A percentile compares a stretch with the other conserved stretches of the same genome.
These are phyloP conservation scores for Collybia sordida DNA, from an alignment of 768 basidiomycete species.

Conservation along the genomic window DNA sequence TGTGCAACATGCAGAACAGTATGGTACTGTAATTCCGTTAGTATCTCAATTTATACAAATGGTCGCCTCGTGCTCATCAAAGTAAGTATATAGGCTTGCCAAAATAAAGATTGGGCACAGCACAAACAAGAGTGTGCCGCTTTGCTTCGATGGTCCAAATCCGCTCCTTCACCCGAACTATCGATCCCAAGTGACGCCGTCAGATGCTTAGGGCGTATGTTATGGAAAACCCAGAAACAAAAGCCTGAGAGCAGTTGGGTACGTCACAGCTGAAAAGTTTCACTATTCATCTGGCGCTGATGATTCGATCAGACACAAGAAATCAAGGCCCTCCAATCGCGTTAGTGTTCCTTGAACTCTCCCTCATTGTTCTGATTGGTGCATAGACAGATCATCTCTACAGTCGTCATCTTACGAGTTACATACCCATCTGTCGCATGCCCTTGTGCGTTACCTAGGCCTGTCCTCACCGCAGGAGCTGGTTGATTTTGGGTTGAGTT, in stretches of 20 bases:
- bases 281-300: slow-evolving; percentile 1
- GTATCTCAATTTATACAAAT: slow-evolving; percentile 18
- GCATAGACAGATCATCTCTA: slow-evolving; percentile 56
- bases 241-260: slow-evolving; percentile 62
- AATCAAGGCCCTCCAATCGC: slow-evolving; percentile 72
- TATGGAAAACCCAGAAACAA: slow-evolving; percentile 62
- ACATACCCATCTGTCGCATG: slow-evolving; percentile 71
- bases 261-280: slow-evolving; percentile 14
- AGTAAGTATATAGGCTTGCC: slow-evolving; percentile 50
- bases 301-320: slow-evolving; percentile 48
- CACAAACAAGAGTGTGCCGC: slow-evolving; percentile 83
- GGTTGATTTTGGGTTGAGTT: slow-evolving; percentile 52
- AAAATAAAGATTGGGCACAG: slow-evolving; percentile 66
- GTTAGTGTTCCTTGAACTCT: slow-evolving; percentile 47
- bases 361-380: background rate
- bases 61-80: no score
- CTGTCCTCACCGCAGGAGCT: slow-evolving; percentile 60
- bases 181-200: slow-evolving; percentile 75
- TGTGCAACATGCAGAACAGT: slow-evolving; percentile 73
- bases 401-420: slow-evolving; percentile 48
- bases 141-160: slow-evolving; percentile 54
- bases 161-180: slow-evolving; percentile 45
- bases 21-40: slow-evolving; percentile 75
- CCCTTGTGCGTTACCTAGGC: slow-evolving; percentile 69
- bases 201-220: slow-evolving; percentile 72